Evolutionary conservation across 495 filamentous ascomycete species (phyloP).

Genomic region (Aspergillus homomorphus): DNA sequence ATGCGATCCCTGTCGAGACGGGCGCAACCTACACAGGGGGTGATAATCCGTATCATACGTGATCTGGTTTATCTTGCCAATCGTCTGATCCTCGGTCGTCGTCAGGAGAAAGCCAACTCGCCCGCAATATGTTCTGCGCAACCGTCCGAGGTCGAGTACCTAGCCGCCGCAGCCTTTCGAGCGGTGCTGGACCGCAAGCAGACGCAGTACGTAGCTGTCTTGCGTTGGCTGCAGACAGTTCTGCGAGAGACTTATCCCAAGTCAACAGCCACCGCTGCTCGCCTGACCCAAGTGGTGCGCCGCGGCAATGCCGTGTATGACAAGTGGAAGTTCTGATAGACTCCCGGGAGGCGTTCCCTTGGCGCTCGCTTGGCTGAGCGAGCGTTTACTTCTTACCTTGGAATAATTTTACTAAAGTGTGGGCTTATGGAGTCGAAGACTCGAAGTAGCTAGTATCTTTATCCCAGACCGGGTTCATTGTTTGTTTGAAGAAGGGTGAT

Average conservation of each 20-base stretch:
- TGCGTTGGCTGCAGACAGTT: slow-evolving; percentile 60
- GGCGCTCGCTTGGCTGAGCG: neutral
- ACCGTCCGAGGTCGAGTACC: slow-evolving; percentile 65
- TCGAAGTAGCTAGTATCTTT: neutral
- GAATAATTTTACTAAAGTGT: neutral
- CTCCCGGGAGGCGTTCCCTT: neutral
- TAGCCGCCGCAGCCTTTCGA: slow-evolving; percentile 64
- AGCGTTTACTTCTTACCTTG: neutral
- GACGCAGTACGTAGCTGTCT: slow-evolving; percentile 55
- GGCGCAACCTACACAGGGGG: slow-evolving; percentile 48
- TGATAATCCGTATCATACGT: slow-evolving; percentile 65
- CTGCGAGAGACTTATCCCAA: slow-evolving; percentile 30
- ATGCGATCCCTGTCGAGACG: slow-evolving; percentile 54
- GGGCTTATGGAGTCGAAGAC: neutral
- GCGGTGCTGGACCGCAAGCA: slow-evolving; percentile 66
- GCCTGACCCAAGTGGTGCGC: slow-evolving; percentile 31
- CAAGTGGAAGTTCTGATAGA: slow-evolving; percentile 38
- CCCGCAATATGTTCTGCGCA: slow-evolving; percentile 37
- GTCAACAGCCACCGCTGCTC: slow-evolving; percentile 26
- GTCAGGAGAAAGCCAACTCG: slow-evolving; percentile 30
- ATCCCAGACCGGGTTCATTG: neutral
- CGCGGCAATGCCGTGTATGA: slow-evolving; percentile 36
- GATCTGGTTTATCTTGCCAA: slow-evolving; percentile 64
- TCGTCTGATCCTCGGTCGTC: slow-evolving; percentile 60
- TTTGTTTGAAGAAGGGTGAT: neutral